Conservation (phyloP, 352 stramenopile genomes). For the Thalassiosira exigua region DNA sequence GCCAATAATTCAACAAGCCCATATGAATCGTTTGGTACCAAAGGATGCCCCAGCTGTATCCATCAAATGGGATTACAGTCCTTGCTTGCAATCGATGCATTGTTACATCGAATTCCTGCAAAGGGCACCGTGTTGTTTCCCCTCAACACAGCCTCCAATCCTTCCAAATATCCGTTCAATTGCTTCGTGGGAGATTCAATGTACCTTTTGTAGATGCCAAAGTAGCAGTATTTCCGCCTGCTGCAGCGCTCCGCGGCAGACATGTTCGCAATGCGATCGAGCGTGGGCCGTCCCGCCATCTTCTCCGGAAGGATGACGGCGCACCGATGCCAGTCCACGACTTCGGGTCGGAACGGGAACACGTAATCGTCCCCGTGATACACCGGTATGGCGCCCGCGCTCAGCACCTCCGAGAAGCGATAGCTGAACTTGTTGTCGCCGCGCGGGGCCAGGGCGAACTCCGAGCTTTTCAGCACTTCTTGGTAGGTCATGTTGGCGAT, state of each 20-base stretch:
- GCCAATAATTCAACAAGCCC: too few species aligned
- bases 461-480: conserved; percentile 15
- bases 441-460: conserved; percentile 38
- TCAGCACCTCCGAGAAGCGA: conserved; percentile 51
- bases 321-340: conserved; percentile 50
- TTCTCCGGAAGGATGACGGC: conserved; percentile 47
- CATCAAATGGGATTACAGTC: conserved; percentile 6
- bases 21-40: too few species aligned
- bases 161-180: neutral
- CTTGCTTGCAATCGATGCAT: neutral
- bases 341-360: conserved; percentile 39
- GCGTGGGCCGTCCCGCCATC: neutral
- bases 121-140: conserved; percentile 1
- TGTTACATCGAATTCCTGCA: conserved; percentile 7
- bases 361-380: conserved; percentile 42
- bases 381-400: conserved; percentile 53
- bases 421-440: conserved; percentile 59
- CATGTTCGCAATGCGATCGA: neutral
- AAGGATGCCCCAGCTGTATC: too few species aligned
- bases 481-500: conserved; percentile 13
- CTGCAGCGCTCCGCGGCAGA: conserved; percentile 16
- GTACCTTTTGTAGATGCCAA: conserved; percentile 47
- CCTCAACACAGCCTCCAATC: neutral
- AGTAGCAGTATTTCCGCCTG: conserved; percentile 28
- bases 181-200: conserved; percentile 15